Evolutionary conservation across 805 yeast genomes (phyloP), one percentile per base, ranked within the genome.

Genomic region (Yamadazyma akitaensis): DNA sequence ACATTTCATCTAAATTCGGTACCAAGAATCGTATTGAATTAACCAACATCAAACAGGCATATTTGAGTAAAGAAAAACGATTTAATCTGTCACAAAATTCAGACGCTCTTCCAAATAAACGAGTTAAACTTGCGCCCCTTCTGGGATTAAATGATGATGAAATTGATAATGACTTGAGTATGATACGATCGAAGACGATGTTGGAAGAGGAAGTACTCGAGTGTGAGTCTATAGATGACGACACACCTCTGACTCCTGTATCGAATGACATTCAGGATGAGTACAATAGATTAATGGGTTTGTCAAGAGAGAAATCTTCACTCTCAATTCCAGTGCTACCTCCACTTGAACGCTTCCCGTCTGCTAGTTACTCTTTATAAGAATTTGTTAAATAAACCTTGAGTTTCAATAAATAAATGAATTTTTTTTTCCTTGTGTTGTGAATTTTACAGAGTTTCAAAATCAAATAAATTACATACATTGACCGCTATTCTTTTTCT

Each of bases 401-500:
- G 28, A 19, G 37, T 30, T 33, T 30, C 14, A 21, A 50, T 51
- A 37, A 37, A 33, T 38, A 21, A 17, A 21, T 4, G 24, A 21
- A 4, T 21, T 4, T 7, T 21, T 21, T 21, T 21, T 21, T 21
- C 24, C 24, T 7, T 21, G 24, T 21, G 7, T 5, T 38, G n/a
- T 13, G n/a, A n/a, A 18, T n/a, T 16, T 21, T 21, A 21, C 24
- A 21, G 7, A 21, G n/a, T 28, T 28, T 11, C 12, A 28, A 28
- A 28, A 13, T 28, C n/a, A 11, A 12, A 28, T 28, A 11, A 28
- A 28, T 28, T 12, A 28, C 12, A 28, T 28, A 28, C 32, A 28
- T 28, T 12, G 9, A 26, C 10, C 17, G 33, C 49, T 50, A 59
- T 39, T 61, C 67, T 44, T 59, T 63, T 51, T 91, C 97, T 30